Percentiles rank a stretch among this genome's conserved stretches.
Conservation (phyloP, 495 filamentous ascomycete genomes). For the Lineolata rhizophorae region DNA sequence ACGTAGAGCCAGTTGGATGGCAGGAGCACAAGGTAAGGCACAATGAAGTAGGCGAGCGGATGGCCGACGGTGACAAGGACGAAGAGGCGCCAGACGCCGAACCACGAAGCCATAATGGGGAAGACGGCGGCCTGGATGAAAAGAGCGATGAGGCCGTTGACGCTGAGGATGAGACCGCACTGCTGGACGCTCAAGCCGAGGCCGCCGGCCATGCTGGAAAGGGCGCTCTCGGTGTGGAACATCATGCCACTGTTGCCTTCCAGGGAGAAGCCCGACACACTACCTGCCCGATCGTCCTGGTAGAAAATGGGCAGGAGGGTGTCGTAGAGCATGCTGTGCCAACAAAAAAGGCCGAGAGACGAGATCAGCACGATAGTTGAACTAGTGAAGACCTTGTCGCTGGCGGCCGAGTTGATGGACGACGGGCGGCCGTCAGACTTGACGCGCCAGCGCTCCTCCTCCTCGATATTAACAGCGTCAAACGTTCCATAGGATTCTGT, state of each 20-base stretch:
- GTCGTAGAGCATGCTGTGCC: slow-evolving; percentile 75
- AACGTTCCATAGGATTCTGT: slow-evolving; percentile 65
- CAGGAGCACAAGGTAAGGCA: slow-evolving; percentile 44
- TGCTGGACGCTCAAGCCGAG: slow-evolving; percentile 49
- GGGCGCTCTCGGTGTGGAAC: slow-evolving; percentile 29
- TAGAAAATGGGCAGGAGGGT: slow-evolving; percentile 69
- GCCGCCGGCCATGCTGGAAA: slow-evolving; percentile 56
- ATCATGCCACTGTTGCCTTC: too few relatives aligned
- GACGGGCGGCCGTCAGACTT: slow-evolving; percentile 23
- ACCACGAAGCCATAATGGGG: slow-evolving; percentile 40
- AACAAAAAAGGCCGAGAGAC: slow-evolving; percentile 63
- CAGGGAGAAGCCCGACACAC: too few relatives aligned
- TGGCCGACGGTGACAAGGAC: slow-evolving; percentile 52
- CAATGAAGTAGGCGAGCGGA: slow-evolving; percentile 52
- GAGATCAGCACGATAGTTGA: slow-evolving; percentile 45
- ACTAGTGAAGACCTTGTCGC: slow-evolving; percentile 35
- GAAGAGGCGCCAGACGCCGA: slow-evolving; percentile 59
- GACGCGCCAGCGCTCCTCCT: slow-evolving; percentile 26
- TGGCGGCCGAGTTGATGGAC: slow-evolving; percentile 13
- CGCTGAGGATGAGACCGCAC: slow-evolving; percentile 57
- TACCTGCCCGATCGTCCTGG: slow-evolving; percentile 35
- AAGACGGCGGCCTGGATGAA: slow-evolving; percentile 60
- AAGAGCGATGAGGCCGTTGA: slow-evolving; percentile 60
- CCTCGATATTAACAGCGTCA: slow-evolving; percentile 29
- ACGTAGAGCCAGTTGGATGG: slow-evolving; percentile 33